phyloP scores from a whole-genome alignment of 257 asterid species.

The Paraleonurus japonicus region DNA sequence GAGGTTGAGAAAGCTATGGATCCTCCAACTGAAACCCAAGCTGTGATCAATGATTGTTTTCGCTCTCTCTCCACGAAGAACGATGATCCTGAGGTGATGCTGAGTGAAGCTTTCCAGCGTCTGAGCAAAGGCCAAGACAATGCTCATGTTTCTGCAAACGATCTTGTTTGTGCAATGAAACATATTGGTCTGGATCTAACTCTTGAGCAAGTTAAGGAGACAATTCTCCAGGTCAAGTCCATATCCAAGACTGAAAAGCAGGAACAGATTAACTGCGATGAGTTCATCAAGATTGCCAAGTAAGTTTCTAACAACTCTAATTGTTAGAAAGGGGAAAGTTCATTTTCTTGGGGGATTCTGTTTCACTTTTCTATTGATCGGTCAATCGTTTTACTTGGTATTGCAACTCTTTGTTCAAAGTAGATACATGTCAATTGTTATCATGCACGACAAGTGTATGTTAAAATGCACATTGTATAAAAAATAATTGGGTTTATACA shows the following conservation, averaged over 20 bases:
- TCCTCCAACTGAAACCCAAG: not conserved
- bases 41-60: not conserved
- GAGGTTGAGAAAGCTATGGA: not conserved
- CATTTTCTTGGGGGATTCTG: not conserved
- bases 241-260: not conserved
- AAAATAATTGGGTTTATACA: not conserved
- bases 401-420: not conserved
- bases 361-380: too few relatives aligned
- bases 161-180: not conserved
- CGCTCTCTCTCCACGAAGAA: not conserved
- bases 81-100: not conserved
- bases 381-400: not conserved
- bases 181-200: not conserved
- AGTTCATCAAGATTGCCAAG: slow-evolving; percentile 11
- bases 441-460: not conserved
- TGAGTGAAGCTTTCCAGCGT: slow-evolving; percentile 3
- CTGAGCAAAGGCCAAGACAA: not conserved
- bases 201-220: not conserved
- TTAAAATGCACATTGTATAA: not conserved
- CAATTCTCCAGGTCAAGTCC: not conserved
- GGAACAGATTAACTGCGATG: not conserved
- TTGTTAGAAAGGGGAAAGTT: not conserved
- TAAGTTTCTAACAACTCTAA: not conserved
- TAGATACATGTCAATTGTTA: not conserved
- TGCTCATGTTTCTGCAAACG: not conserved